Percentiles rank a stretch among this genome's conserved stretches.
These are phyloP conservation scores for Monilinia aucupariae DNA, from an alignment of 2,329 filamentous ascomycete genomes.

Conservation along the genomic window DNA sequence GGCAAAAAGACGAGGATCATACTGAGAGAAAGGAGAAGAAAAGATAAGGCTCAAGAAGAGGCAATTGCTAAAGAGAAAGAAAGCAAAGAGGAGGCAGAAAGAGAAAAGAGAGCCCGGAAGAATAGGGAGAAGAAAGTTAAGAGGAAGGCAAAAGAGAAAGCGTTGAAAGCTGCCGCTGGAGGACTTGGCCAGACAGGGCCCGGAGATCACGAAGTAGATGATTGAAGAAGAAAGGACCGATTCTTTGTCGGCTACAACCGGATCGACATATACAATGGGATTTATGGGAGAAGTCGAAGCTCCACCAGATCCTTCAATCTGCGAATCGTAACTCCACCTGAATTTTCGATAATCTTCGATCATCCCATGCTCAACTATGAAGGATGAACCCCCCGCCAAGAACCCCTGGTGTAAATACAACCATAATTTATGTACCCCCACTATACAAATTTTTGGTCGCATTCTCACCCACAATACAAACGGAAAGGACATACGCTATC, in stretches of 20 bases:
- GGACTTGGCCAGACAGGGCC: not conserved
- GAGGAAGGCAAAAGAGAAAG: constrained; percentile 52
- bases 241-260: constrained; percentile 2
- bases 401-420: constrained; percentile 9
- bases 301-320: constrained; percentile 13
- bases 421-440: constrained; percentile 8
- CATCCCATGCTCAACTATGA: constrained; percentile 6
- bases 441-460: not conserved
- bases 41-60: constrained; percentile 36
- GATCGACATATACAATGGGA: constrained; percentile 13
- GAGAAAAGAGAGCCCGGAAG: constrained; percentile 57
- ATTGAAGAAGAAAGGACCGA: constrained; percentile 3
- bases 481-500: constrained; percentile 7
- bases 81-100: constrained; percentile 51
- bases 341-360: constrained; percentile 1
- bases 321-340: constrained; percentile 2
- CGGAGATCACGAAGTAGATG: constrained; percentile 12
- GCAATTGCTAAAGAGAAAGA: constrained; percentile 38
- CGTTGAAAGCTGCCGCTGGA: constrained; percentile 41
- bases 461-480: constrained; percentile 12
- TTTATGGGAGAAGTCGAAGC: not conserved
- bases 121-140: constrained; percentile 57
- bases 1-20: constrained; percentile 56
- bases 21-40: constrained; percentile 40
- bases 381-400: not conserved